These are phyloP conservation scores for Cornus florida DNA, from an alignment of 148 eudicot species.

Conservation along the genomic window DNA sequence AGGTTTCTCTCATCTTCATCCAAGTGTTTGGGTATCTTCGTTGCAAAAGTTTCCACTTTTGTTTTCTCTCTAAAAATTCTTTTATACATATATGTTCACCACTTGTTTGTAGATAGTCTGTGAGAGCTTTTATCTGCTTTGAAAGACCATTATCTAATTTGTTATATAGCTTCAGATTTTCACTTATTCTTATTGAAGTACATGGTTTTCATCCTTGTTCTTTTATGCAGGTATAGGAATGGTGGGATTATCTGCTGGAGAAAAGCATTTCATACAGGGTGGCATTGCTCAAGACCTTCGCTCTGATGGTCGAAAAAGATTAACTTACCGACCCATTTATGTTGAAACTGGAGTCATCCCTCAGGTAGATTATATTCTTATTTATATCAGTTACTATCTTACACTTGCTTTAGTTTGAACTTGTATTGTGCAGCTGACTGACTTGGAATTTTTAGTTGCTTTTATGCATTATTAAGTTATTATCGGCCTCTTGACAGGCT, in stretches of 20 bases:
- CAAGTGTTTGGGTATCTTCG: too few relatives aligned
- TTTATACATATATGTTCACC: background rate
- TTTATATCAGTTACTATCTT: background rate
- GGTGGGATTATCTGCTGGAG: slow-evolving; percentile 85
- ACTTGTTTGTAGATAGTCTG: background rate
- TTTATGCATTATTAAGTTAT: background rate
- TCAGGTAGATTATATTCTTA: slow-evolving; percentile 43
- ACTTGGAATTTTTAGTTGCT: background rate
- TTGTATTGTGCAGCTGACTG: background rate
- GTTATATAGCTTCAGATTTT: too few relatives aligned
- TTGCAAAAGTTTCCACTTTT: too few relatives aligned
- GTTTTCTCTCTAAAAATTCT: too few relatives aligned
- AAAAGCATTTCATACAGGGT: slow-evolving; percentile 76
- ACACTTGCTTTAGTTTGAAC: background rate
- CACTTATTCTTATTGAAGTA: background rate
- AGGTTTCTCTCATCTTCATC: too few relatives aligned
- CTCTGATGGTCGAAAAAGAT: slow-evolving; percentile 81
- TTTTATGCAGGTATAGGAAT: slow-evolving; percentile 33
- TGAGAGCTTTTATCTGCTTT: background rate
- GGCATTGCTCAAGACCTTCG: slow-evolving; percentile 96
- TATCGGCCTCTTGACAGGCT: slow-evolving; percentile 46
- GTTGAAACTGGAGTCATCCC: slow-evolving; percentile 83
- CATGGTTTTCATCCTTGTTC: background rate
- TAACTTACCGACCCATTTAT: slow-evolving; percentile 58
- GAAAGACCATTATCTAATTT: background rate